Evolutionary conservation across 331 rosid species (phyloP), one percentile per base, ranked within the genome.

Genomic region (Quercus phellos): DNA sequence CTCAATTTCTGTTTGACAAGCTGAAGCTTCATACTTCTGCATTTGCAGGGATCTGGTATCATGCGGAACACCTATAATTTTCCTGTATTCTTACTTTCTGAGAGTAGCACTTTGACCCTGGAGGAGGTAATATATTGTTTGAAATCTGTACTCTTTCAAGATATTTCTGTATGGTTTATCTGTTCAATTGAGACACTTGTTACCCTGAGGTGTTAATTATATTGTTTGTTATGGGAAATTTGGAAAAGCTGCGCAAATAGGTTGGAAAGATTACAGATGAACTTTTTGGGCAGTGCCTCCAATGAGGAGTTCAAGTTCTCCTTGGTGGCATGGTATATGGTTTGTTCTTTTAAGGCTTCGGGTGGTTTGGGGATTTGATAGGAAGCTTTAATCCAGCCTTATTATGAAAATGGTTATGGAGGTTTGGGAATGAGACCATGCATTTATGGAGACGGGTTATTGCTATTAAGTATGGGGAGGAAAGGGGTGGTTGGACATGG

Each of bases 41-140:
- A 42, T 80, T 74, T 87, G 73, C 92, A 94, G 98, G 98, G 98
- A 71, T 90, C 97, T 77, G 92, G 94, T 83, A 82, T 94, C 72
- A 90, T 94, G 96, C 85, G 93, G 98, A 88, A 88, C 17, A 43
- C 68, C 5, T 90, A 92, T 78, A 67, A 59, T 80, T 94, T 92
- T 87, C 98, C 98, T 50, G 91, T 89, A 75, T 92, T 94, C 79
- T 80, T 94, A 56, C 89, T 92, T 74, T 83, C 97, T 17, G 89
- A 88, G 50, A 85, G 84, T 79, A 77, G 93, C 87, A 78, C 91
- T 54, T 72, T 78, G 84, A 80, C 90, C 74, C 80, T 89, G 80
- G 85, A 81, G 60, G 91, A 94, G 96, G 98, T 94, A 92, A 78
- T 71, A 8, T 68, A 76, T 77, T 72, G 68, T 83, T 70, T 30